Base-by-base conservation (phyloP, 2,329 filamentous ascomycete genomes). In the Plenodomus biglobosus region DNA sequence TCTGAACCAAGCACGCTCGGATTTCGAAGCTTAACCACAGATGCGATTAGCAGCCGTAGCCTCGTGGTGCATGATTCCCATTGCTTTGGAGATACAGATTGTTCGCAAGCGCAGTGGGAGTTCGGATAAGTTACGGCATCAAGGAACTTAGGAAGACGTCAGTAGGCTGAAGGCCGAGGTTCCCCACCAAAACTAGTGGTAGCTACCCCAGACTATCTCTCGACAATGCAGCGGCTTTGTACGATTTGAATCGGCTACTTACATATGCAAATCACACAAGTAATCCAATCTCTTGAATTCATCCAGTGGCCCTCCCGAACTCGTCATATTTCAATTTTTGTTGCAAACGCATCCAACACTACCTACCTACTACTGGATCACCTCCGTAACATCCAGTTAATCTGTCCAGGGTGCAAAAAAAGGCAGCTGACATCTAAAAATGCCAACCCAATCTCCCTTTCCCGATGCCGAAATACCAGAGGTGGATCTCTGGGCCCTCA, bases 401-500 rank as follows among this genome's bases (percentile, higher is more conserved):
- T 10, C 5, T 5, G 5, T 24, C 22, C 5, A 24, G 22, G 22
- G 5, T 32, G 6, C 13, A 32, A 32, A 3, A 6, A 32, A 3
- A 6, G 15, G 27, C 27, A 15, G 7, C 27, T 11, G 27, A 32
- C 13, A 32, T 15, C 4, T 16, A 16, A 52, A 20, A 2, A 64
- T 64, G 61, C 52, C 58, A 21, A 42, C 58, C 20, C 57, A 55
- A 8, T 64, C 61, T 7, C 58, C 61, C 3, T 64, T 57, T 46
- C 61, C 58, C 2, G 53, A 62, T 45, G 55, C 61, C 3, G 43
- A 53, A 5, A 61, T 64, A 3, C 61, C 59, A 16, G 24, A 57
- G 8, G 44, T 52, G 7, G 59, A 64, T 40, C 53, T 64, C 27
- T 64, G 61, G 61, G 56, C 48, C 15, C 39, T 64, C 1, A 59